phyloP scores from a whole-genome alignment of 2,329 filamentous ascomycete species.

The Trichoderma semiorbis region DNA sequence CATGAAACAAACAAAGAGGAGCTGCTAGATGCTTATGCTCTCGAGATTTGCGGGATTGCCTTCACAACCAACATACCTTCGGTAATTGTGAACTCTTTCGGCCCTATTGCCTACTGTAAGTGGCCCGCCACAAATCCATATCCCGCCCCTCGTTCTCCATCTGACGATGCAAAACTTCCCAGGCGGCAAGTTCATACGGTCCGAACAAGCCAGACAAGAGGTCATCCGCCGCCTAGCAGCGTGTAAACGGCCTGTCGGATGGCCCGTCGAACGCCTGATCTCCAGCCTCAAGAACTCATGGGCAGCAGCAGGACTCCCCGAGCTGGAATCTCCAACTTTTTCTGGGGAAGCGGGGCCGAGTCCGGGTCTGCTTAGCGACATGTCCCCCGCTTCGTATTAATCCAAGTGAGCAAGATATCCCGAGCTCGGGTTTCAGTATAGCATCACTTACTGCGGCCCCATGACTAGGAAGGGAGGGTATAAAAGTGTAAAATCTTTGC shows the following conservation, averaged over 20 bases:
- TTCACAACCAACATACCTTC: conserved; percentile 42
- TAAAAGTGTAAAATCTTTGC: background rate
- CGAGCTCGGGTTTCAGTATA: conserved; percentile 31
- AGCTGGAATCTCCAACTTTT: background rate
- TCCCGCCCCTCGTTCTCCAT: background rate
- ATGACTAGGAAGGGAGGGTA: background rate
- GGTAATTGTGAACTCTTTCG: conserved; percentile 47
- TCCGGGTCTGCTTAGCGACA: conserved; percentile 13
- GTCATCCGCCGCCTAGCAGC: conserved; percentile 32
- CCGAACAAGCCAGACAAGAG: conserved; percentile 29
- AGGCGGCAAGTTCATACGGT: conserved; percentile 33
- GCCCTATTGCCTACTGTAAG: conserved; percentile 46
- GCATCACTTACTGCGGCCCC: background rate
- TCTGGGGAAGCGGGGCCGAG: conserved; percentile 9
- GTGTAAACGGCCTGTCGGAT: conserved; percentile 36
- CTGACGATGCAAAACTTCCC: background rate
- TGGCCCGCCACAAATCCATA: background rate
- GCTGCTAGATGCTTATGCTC: conserved; percentile 34
- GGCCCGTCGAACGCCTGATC: conserved; percentile 38
- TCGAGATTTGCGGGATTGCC: conserved; percentile 42
- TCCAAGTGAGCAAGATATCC: conserved; percentile 23
- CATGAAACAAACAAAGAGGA: conserved; percentile 20
- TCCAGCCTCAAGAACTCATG: conserved; percentile 29
- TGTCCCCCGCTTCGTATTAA: conserved; percentile 1
- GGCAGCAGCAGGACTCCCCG: conserved; percentile 17